These are phyloP conservation scores for Penicillium sp. DNA, from an alignment of 2,329 filamentous ascomycete genomes.

Conservation along the genomic window DNA sequence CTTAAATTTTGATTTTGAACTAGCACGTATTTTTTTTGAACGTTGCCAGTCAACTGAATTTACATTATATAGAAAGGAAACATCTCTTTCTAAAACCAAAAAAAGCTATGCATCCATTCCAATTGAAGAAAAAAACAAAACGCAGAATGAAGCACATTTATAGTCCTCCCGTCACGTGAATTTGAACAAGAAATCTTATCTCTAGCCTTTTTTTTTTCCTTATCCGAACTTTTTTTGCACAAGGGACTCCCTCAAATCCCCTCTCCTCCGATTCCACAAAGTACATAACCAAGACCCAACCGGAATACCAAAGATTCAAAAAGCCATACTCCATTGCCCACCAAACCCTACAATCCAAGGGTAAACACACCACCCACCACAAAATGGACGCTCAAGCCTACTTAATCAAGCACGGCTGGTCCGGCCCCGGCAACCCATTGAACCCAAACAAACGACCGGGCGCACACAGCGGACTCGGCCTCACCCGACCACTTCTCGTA, in stretches of 20 bases:
- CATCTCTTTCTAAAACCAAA: not conserved
- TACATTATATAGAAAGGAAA: not conserved
- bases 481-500: conserved; percentile 79
- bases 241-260: not conserved
- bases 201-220: conserved; percentile 1
- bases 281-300: not conserved
- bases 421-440: conserved; percentile 81
- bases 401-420: conserved; percentile 85
- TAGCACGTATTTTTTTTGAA: too few relatives aligned
- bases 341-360: not conserved
- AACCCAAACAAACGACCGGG: conserved; percentile 60
- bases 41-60: not conserved
- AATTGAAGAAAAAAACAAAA: too few relatives aligned
- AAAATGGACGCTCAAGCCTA: conserved; percentile 81
- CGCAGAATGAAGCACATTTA: too few relatives aligned
- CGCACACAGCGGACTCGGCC: conserved; percentile 66
- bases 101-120: too few relatives aligned
- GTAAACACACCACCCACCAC: not conserved
- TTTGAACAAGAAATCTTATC: not conserved
- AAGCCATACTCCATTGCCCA: not conserved
- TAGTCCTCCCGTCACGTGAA: too few relatives aligned
- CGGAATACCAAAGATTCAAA: not conserved
- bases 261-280: not conserved
- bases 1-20: not conserved
- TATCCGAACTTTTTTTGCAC: conserved; percentile 9